phyloP scores from a whole-genome alignment of 1,284 basidiomycete genomes.

The Cystobasidiaceae sp. region DNA sequence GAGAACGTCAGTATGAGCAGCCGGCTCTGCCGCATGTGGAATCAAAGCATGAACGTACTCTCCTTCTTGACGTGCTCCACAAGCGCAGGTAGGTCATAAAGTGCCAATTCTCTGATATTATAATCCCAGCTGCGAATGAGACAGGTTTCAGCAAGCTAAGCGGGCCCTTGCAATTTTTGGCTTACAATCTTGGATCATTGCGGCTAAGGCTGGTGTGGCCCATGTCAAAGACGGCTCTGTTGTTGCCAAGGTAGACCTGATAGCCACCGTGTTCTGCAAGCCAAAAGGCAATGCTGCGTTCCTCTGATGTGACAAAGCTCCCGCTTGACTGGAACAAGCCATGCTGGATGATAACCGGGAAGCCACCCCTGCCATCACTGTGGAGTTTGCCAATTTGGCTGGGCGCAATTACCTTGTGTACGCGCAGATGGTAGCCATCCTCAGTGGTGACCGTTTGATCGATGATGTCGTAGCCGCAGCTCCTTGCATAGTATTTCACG shows the following conservation, averaged over 20 bases:
- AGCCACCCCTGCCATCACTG: constrained; percentile 53
- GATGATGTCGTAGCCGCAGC: constrained; percentile 56
- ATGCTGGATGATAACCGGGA: constrained; percentile 58
- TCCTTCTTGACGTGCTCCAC: constrained; percentile 56
- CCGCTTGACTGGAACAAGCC: constrained; percentile 61
- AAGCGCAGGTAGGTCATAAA: constrained; percentile 59
- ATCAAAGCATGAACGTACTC: constrained; percentile 18
- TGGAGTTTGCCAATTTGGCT: constrained; percentile 46
- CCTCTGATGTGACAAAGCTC: constrained; percentile 59
- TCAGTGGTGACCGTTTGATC: constrained; percentile 57
- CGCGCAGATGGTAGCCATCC: constrained; percentile 56
- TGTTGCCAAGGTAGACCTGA: constrained; percentile 47
- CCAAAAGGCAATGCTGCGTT: constrained; percentile 60
- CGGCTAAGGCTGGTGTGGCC: constrained; percentile 54
- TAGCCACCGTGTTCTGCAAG: constrained; percentile 53
- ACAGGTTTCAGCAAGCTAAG: neutral
- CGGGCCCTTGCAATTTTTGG: too few species aligned
- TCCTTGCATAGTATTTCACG: constrained; percentile 55
- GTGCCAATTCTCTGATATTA: constrained; percentile 58
- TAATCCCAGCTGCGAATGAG: constrained; percentile 50
- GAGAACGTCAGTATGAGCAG: constrained; percentile 40
- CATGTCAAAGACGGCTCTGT: constrained; percentile 59
- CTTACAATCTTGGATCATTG: constrained; percentile 58
- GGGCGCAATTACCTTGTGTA: constrained; percentile 55
- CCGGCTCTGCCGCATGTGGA: constrained; percentile 35